Evolutionary conservation across 1,284 basidiomycete genomes (phyloP).

Genomic region (Naganishia liquefaciens): DNA sequence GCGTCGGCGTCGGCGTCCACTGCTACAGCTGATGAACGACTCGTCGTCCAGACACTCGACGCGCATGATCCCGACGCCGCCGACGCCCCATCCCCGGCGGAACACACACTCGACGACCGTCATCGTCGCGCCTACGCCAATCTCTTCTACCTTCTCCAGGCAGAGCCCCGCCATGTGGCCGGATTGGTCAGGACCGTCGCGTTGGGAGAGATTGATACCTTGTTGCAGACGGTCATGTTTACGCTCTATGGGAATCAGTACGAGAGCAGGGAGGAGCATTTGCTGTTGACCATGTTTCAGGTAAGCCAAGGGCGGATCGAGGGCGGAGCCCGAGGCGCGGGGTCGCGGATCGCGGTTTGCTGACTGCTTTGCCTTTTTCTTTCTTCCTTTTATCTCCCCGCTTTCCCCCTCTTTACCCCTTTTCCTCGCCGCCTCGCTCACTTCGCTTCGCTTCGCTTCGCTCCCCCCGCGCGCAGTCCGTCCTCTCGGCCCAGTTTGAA

Average conservation of each 20-base stretch:
- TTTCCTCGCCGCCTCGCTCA: constrained; percentile 36
- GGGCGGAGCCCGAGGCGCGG: too few species aligned
- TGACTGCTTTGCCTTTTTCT: too few species aligned
- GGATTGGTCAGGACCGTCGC: constrained; percentile 95
- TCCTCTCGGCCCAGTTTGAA: constrained; percentile 96
- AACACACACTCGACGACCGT: constrained; percentile 33
- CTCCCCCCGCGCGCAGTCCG: constrained; percentile 70
- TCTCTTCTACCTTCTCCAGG: constrained; percentile 96
- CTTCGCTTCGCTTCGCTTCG: too few species aligned
- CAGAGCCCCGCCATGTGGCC: constrained; percentile 94
- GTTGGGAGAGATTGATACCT: constrained; percentile 93
- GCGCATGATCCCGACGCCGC: constrained; percentile 90
- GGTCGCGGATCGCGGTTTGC: too few species aligned
- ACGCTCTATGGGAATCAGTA: constrained; percentile 99
- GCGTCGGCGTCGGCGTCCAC: too few species aligned
- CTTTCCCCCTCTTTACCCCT: constrained; percentile 11
- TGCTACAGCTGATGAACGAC: constrained; percentile 92
- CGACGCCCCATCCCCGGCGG: constrained; percentile 5
- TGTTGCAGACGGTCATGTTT: constrained; percentile 99
- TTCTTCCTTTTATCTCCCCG: too few species aligned
- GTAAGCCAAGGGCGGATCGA: too few species aligned
- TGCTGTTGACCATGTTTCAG: constrained; percentile 96
- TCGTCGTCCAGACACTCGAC: constrained; percentile 90
- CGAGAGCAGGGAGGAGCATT: constrained; percentile 96
- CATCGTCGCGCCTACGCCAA: constrained; percentile 85